A percentile compares a stretch with the other conserved stretches of the same genome.
Evolutionary conservation across 2,329 filamentous ascomycete species (phyloP).

Genomic region (Aspergillus sp.): DNA sequence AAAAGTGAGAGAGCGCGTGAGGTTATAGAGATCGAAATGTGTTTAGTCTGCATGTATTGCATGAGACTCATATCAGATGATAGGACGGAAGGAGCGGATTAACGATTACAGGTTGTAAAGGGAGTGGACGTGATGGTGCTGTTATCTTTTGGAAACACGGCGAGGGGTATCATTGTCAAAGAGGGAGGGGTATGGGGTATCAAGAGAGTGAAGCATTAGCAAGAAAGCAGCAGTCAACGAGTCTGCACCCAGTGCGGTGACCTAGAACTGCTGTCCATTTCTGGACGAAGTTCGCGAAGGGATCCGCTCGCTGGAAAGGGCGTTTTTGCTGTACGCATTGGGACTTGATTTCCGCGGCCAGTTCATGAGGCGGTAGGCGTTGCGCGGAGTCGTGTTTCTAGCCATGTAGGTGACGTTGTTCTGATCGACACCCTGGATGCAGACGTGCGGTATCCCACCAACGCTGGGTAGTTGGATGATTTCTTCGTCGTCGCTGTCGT

Average conservation of each 20-base stretch:
- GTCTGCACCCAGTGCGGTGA: conserved; percentile 29
- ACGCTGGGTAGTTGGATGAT: conserved; percentile 38
- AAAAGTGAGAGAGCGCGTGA: background rate
- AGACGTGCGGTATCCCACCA: conserved; percentile 25
- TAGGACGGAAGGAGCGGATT: background rate
- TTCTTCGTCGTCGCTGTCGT: conserved; percentile 39
- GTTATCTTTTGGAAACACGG: background rate
- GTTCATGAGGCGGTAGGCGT: conserved; percentile 35
- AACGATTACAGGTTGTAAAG: background rate
- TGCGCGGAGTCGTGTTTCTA: conserved; percentile 27
- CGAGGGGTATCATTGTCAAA: background rate
- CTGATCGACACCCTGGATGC: conserved; percentile 36
- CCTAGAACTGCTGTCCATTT: background rate
- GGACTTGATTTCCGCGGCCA: conserved; percentile 29
- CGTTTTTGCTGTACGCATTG: conserved; percentile 5
- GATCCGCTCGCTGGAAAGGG: background rate
- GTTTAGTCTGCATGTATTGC: background rate
- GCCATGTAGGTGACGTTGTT: conserved; percentile 38
- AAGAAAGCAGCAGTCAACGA: conserved; percentile 24
- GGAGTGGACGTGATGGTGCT: background rate
- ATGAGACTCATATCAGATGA: background rate
- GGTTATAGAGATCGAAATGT: background rate
- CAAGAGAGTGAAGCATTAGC: background rate
- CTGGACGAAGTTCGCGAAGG: background rate
- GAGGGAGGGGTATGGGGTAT: background rate